phyloP scores from a whole-genome alignment of 2,329 filamentous ascomycete genomes.

The Ascocoryne sarcoides region DNA sequence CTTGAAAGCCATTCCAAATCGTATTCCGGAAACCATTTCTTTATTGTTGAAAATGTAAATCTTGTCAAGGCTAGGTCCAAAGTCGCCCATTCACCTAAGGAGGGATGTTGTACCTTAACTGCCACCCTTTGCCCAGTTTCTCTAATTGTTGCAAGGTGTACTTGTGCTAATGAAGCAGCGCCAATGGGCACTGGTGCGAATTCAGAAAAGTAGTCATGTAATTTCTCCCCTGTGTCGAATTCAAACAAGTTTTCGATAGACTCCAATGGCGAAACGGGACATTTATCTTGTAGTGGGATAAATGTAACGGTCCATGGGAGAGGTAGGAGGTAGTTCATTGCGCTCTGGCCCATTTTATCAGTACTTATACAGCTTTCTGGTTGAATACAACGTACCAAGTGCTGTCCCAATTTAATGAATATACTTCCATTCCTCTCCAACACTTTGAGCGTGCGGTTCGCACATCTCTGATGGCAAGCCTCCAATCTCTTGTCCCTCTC shows the following conservation, averaged over 20 bases:
- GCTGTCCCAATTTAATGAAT: conserved; percentile 96
- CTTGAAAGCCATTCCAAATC: conserved; percentile 91
- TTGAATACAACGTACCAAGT: conserved; percentile 48
- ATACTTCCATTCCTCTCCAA: conserved; percentile 97
- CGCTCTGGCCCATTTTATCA: conserved; percentile 51
- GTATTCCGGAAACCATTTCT: conserved; percentile 93
- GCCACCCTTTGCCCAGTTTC: conserved; percentile 80
- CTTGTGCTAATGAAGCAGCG: conserved; percentile 88
- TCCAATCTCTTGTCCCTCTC: conserved; percentile 62
- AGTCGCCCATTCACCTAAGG: conserved; percentile 79
- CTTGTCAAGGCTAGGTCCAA: conserved; percentile 79
- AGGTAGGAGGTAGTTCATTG: conserved; percentile 47
- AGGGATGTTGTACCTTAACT: conserved; percentile 93
- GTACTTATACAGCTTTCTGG: conserved; percentile 2
- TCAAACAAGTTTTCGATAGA: conserved; percentile 83
- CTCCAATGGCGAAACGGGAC: conserved; percentile 81
- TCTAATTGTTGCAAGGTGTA: conserved; percentile 78
- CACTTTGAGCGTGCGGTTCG: conserved; percentile 74
- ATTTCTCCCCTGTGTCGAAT: conserved; percentile 67
- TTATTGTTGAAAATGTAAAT: conserved; percentile 84
- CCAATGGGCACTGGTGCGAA: conserved; percentile 78
- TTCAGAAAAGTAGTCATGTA: conserved; percentile 78
- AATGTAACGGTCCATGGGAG: conserved; percentile 93
- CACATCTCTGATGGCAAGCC: conserved; percentile 87
- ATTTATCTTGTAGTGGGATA: conserved; percentile 90